Base-by-base conservation (phyloP, 2,329 filamentous ascomycete species). In the Hypocreales sp. region DNA sequence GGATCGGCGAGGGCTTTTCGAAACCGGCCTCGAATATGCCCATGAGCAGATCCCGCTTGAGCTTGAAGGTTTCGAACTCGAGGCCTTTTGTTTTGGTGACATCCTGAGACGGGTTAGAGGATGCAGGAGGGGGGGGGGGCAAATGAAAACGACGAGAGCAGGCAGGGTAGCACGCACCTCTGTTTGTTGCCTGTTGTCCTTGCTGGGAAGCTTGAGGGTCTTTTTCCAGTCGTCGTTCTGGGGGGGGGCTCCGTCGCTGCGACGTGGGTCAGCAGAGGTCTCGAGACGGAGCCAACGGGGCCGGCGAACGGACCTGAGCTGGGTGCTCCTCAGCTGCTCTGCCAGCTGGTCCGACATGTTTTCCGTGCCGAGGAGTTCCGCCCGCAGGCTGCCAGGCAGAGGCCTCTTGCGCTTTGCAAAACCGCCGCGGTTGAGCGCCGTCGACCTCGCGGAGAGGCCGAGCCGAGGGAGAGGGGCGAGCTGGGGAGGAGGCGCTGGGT, bases 1-100 rank as follows among this genome's bases (percentile, higher is more conserved):
- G 90, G 44, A 98, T 98, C 8, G 90, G 90, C 31, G 90, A 98
- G 11, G 90, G 90, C 60, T 92, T 94, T 55, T 98, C 90, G 55
- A 94, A 98, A 37, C 90, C 90, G 41, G 90, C 90, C 61, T 98
- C 90, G 55, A 95, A 98, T 40, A 98, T 95, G 36, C 90, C 90
- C 87, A 95, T 98, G 60, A 98, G 72, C 35, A 98, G 63, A 50
- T 93, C 82, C 50, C 90, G 72, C 63, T 92, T 93, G 43, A 98
- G 77, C 40, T 79, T 80, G 51, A 98, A 94, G 41, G 95, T 82
- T 56, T 98, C 92, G 48, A 94, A 98, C 43, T 98, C 90, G 35
- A 98, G 67, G 34, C 90, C 90, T 61, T 94, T 95, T 18, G 87
- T 98, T 45, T 84, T 86, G 31, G 87, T 95, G 35, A 98, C 92